Conservation (phyloP, 495 filamentous ascomycete species). For the Astrothelium subdiscretum region DNA sequence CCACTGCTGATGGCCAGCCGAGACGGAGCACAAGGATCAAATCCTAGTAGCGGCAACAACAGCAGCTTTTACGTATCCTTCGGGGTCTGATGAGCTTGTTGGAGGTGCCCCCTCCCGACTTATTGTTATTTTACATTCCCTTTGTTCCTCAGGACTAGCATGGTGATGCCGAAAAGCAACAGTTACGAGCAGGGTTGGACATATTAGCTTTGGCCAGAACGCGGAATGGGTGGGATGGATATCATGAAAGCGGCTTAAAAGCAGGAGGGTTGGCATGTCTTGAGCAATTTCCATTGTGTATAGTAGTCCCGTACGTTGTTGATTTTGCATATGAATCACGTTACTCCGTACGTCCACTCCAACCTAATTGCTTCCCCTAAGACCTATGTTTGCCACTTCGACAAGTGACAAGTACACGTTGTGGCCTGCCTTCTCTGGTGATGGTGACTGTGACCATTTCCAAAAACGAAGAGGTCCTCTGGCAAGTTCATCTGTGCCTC, state of each 20-base stretch:
- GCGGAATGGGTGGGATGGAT: background rate
- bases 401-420: background rate
- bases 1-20: constrained; percentile 28
- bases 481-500: too few relatives aligned
- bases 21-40: constrained; percentile 23
- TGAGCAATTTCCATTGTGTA: background rate
- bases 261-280: background rate
- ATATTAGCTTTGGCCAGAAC: background rate
- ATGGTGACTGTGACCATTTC: too few relatives aligned
- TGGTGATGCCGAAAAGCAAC: background rate
- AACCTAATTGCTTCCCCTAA: too few relatives aligned
- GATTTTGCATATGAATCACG: background rate
- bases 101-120: background rate
- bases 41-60: background rate
- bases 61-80: background rate
- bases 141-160: background rate
- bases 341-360: too few relatives aligned
- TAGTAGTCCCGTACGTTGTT: background rate
- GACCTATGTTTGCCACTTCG: background rate
- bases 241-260: background rate
- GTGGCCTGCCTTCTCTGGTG: too few relatives aligned
- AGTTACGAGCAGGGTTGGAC: background rate
- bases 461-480: too few relatives aligned
- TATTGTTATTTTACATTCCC: background rate
- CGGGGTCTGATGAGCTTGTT: background rate